Conservation (phyloP, 1,284 basidiomycete genomes). For the Omphalotus olearius region DNA sequence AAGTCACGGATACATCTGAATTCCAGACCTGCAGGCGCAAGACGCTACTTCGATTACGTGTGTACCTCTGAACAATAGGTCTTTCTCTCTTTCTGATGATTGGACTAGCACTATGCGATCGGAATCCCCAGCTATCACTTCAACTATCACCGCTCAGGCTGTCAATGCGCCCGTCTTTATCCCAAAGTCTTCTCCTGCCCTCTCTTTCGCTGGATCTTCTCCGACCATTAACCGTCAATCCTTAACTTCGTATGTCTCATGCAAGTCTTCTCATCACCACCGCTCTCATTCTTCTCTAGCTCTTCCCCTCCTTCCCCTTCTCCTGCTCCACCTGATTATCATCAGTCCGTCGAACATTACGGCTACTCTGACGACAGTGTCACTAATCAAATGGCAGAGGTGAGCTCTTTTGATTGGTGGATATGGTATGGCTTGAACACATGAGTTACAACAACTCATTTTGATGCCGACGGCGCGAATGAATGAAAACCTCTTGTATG, state of each 20-base stretch:
- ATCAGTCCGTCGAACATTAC: constrained; percentile 20
- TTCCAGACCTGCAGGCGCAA: constrained; percentile 14
- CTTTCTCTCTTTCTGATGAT: constrained; percentile 1
- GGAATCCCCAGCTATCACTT: constrained; percentile 38
- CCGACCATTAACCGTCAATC: constrained; percentile 13
- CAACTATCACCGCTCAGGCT: constrained; percentile 35
- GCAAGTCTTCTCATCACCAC: not conserved
- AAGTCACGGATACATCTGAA: constrained; percentile 16
- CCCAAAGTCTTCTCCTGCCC: constrained; percentile 52
- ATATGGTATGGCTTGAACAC: too few relatives aligned
- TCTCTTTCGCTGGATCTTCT: constrained; percentile 22
- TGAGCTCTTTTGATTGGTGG: constrained; percentile 15
- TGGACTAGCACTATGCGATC: constrained; percentile 30
- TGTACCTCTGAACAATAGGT: not conserved
- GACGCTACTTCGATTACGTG: constrained; percentile 24
- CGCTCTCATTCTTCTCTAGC: not conserved
- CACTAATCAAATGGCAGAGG: constrained; percentile 30
- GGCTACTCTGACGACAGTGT: constrained; percentile 33
- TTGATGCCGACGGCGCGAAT: too few relatives aligned
- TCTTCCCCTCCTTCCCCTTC: constrained; percentile 18
- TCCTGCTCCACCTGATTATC: constrained; percentile 22
- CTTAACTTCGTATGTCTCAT: constrained; percentile 15
- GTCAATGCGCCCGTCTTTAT: constrained; percentile 85
- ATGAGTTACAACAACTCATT: too few relatives aligned
- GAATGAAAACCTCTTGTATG: not conserved